Conservation (phyloP, 306 rosid genomes). For the Urtica urens region DNA sequence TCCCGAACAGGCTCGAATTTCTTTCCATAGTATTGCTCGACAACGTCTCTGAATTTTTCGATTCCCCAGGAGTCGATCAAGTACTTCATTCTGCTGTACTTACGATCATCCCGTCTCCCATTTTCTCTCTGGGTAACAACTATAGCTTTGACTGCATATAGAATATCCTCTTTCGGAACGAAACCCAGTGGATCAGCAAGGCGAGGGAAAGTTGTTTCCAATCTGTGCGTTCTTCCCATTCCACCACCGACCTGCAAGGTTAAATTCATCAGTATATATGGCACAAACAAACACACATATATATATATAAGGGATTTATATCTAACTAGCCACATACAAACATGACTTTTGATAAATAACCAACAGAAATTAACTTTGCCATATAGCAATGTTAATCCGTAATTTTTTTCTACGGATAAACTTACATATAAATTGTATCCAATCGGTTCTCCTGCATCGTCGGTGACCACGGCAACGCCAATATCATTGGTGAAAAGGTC, state of each 20-base stretch:
- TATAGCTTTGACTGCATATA: slow-evolving; percentile 89
- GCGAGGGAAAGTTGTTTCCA: slow-evolving; percentile 79
- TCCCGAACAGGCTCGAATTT: slow-evolving; percentile 65
- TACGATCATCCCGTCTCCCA: slow-evolving; percentile 98
- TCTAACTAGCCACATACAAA: no score
- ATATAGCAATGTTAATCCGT: no score
- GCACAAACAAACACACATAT: no score
- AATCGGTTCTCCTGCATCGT: slow-evolving; percentile 72
- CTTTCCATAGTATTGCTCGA: slow-evolving; percentile 78
- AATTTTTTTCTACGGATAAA: no score
- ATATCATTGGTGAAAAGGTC: slow-evolving; percentile 89
- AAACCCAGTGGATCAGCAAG: slow-evolving; percentile 81
- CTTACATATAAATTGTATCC: slow-evolving; percentile 94
- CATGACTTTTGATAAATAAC: no score
- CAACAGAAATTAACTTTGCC: no score
- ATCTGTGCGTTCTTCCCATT: slow-evolving; percentile 97
- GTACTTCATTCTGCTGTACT: slow-evolving; percentile 91
- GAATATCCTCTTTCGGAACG: slow-evolving; percentile 88
- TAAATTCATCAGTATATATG: no score
- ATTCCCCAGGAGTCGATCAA: slow-evolving; percentile 93
- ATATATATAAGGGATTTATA: no score
- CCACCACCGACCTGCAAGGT: slow-evolving; percentile 94
- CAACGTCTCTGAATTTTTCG: slow-evolving; percentile 70
- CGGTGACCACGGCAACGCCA: slow-evolving; percentile 72
- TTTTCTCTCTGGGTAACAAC: slow-evolving; percentile 89